Percentiles rank a stretch among this genome's conserved stretches.
Evolutionary conservation across 2,329 filamentous ascomycete species (phyloP).

Genomic region (Cytospora piceicola): DNA sequence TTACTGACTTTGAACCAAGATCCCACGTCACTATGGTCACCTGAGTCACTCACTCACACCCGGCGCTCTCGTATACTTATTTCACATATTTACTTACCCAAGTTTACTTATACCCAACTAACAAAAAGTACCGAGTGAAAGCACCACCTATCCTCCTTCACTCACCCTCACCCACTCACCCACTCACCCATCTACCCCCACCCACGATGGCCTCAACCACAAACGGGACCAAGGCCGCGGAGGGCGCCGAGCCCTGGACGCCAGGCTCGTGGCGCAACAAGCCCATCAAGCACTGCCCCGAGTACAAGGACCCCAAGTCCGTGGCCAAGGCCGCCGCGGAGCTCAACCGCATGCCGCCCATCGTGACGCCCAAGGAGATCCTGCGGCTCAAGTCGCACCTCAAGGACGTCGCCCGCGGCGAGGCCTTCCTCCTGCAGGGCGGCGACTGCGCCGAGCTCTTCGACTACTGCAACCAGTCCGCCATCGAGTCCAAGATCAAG

Average conservation of each 20-base stretch:
- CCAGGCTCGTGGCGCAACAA: slow-evolving; percentile 75
- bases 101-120: not conserved
- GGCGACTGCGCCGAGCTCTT: slow-evolving; percentile 98
- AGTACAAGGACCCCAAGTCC: slow-evolving; percentile 66
- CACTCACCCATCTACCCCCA: not conserved
- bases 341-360: slow-evolving; percentile 71
- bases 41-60: not conserved
- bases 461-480: slow-evolving; percentile 87
- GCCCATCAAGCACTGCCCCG: slow-evolving; percentile 76
- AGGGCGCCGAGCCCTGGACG: slow-evolving; percentile 49
- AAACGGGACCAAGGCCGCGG: slow-evolving; percentile 6
- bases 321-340: slow-evolving; percentile 65
- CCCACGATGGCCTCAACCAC: slow-evolving; percentile 17
- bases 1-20: not conserved
- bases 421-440: slow-evolving; percentile 92
- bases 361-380: slow-evolving; percentile 82
- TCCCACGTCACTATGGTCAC: too few species aligned
- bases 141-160: not conserved
- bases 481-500: slow-evolving; percentile 96
- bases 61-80: too few species aligned
- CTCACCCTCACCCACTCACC: slow-evolving; percentile 18
- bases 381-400: slow-evolving; percentile 76
- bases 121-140: not conserved
- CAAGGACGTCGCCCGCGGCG: slow-evolving; percentile 83
- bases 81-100: not conserved